Percentiles rank a stretch among this genome's conserved stretches.
These are phyloP conservation scores for Aspergillus tubingensis DNA, from an alignment of 2,329 filamentous ascomycete genomes.

Conservation along the genomic window DNA sequence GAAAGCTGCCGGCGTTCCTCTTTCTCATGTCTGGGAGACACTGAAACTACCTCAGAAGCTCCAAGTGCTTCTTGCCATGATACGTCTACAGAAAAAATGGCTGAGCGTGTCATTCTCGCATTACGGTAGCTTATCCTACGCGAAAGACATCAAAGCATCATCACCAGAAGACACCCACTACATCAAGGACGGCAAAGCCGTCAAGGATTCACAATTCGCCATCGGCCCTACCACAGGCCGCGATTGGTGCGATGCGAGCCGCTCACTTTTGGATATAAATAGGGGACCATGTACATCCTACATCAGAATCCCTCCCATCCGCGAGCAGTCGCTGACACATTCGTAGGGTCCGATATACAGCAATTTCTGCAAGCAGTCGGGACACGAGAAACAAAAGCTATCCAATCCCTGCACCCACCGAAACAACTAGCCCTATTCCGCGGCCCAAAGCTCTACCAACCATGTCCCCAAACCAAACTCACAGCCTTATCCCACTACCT, in stretches of 20 bases:
- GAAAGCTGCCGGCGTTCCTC: constrained; percentile 24
- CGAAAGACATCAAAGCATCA: constrained; percentile 23
- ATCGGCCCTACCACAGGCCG: constrained; percentile 30
- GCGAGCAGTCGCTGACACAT: constrained; percentile 19
- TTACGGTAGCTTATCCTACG: constrained; percentile 33
- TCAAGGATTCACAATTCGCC: constrained; percentile 26
- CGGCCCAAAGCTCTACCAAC: constrained; percentile 32
- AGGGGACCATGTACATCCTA: constrained; percentile 31
- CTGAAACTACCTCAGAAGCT: constrained; percentile 28
- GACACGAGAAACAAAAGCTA: constrained; percentile 27
- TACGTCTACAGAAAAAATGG: constrained; percentile 29
- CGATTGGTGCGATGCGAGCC: constrained; percentile 30
- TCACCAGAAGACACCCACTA: constrained; percentile 20
- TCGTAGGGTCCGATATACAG: constrained; percentile 27
- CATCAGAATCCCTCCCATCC: background rate
- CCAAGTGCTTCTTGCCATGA: constrained; percentile 29
- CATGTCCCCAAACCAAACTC: constrained; percentile 26
- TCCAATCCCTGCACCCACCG: constrained; percentile 23
- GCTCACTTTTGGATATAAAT: constrained; percentile 27
- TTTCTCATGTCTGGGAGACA: constrained; percentile 28
- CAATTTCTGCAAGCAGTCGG: constrained; percentile 29
- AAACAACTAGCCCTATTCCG: constrained; percentile 32
- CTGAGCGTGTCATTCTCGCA: constrained; percentile 32
- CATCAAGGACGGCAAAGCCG: constrained; percentile 22
- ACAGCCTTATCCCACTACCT: constrained; percentile 26